Percentiles rank a stretch among this genome's conserved stretches.
Evolutionary conservation across 1,284 basidiomycete genomes (phyloP).

Genomic region (Puccinia hordei): DNA sequence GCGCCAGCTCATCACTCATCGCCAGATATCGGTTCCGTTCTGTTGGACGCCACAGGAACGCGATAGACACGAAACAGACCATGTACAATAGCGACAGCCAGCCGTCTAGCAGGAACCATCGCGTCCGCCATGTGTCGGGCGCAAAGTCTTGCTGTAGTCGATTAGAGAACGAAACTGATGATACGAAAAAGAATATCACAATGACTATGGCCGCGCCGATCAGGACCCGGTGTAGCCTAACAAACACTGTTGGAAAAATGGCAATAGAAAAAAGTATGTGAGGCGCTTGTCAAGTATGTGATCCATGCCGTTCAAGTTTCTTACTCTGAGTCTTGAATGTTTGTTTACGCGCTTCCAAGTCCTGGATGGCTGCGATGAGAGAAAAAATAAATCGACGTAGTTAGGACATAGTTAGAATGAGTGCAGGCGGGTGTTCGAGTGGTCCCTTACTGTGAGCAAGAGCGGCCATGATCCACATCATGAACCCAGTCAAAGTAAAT

Average conservation of each 20-base stretch:
- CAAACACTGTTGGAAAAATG: constrained; percentile 61
- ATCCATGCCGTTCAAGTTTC: neutral
- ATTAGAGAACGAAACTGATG: constrained; percentile 85
- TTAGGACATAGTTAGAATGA: too few species aligned
- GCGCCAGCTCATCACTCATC: constrained; percentile 80
- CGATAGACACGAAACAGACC: constrained; percentile 75
- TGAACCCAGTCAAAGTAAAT: constrained; percentile 87
- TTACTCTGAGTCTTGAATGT: constrained; percentile 49
- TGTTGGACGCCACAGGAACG: constrained; percentile 91
- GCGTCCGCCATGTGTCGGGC: constrained; percentile 84
- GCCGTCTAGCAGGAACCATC: constrained; percentile 97
- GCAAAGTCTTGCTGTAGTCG: constrained; percentile 88
- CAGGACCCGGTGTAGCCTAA: constrained; percentile 80
- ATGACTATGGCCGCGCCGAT: constrained; percentile 80
- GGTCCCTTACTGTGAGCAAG: constrained; percentile 36
- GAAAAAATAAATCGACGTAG: too few species aligned
- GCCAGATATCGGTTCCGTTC: constrained; percentile 85
- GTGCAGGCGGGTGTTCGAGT: neutral
- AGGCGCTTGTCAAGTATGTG: neutral
- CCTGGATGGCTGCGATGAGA: constrained; percentile 26
- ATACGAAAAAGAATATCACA: constrained; percentile 85
- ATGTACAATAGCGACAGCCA: constrained; percentile 86
- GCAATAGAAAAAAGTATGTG: constrained; percentile 61
- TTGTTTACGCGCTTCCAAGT: constrained; percentile 48
- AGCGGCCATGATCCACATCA: constrained; percentile 77